Base-by-base conservation (phyloP, 1,284 basidiomycete species). In the Fistulina hepatica region DNA sequence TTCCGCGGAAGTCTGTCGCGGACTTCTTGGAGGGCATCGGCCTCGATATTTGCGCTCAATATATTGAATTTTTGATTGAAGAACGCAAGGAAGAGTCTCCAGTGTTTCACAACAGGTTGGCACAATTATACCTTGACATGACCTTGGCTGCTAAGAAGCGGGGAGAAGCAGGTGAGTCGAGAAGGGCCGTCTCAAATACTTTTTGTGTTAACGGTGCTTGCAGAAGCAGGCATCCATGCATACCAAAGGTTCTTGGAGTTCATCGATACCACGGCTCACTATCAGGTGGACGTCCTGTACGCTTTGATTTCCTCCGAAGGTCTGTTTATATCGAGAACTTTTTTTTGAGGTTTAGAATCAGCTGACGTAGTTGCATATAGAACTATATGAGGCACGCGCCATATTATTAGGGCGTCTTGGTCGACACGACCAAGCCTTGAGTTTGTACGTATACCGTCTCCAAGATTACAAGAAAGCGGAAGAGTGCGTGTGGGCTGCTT, bases 341-440 rank as follows among this genome's bases (percentile, higher is more conserved):
- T n/a, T n/a, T n/a, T n/a, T n/a, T n/a, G 2, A 46, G 30, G 6
- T 26, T 12, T 10, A 37, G 30, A 26, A 9, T 26, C 40, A 17
- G 9, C 4, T n/a, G n/a, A n/a, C n/a, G n/a, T n/a, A n/a, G n/a
- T n/a, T n/a, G n/a, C n/a, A n/a, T n/a, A 4, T 50, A 82, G 88
- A 88, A 47, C 65, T 92, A 34, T 86, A 74, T 42, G 86, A 94
- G 54, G 89, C 88, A 1, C 77, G 91, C 25, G 94, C 95, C 0
- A 76, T 94, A 39, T 67, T 98, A 3, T 65, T 97, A 4, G 95
- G 94, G 3, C 73, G 85, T 15, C 69, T 97, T 43, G 90, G 88
- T 1, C 78, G 88, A 42, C 92, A 98, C 51, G 88, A 94, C 48
- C 86, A 82, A 43, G 94, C 94, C 0, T 71, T 99, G 17, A 82